Conservation (phyloP, 495 filamentous ascomycete genomes). For the Hyphodiscus hymeniophilus region DNA sequence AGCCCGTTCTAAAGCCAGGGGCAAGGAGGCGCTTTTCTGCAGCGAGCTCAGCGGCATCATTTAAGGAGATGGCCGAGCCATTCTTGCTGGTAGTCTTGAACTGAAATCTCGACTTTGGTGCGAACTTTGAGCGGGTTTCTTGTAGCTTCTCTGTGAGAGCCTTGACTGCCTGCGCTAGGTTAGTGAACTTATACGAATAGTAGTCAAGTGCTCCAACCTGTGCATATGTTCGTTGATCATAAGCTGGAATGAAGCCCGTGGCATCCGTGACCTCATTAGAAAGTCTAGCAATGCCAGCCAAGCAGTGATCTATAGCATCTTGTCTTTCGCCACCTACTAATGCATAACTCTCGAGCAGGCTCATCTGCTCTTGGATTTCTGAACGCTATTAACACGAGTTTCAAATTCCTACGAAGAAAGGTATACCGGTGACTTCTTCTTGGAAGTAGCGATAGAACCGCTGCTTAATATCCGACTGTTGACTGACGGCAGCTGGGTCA, state of each 20-base stretch:
- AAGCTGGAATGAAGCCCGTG: conserved; percentile 59
- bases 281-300: conserved; percentile 56
- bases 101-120: conserved; percentile 61
- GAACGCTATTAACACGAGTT: conserved; percentile 14
- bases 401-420: conserved; percentile 5
- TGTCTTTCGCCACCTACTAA: conserved; percentile 48
- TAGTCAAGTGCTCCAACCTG: conserved; percentile 36
- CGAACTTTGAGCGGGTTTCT: conserved; percentile 45
- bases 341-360: conserved; percentile 40
- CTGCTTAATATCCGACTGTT: conserved; percentile 47
- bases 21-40: conserved; percentile 34
- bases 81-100: conserved; percentile 60
- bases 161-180: conserved; percentile 53
- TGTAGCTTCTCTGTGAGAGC: conserved; percentile 56
- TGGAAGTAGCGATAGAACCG: conserved; percentile 76
- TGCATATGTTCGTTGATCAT: conserved; percentile 68
- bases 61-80: conserved; percentile 45
- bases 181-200: neutral
- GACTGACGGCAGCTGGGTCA: neutral
- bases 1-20: conserved; percentile 19
- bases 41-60: conserved; percentile 46
- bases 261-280: conserved; percentile 63
- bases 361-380: conserved; percentile 58
- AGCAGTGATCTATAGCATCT: conserved; percentile 59
- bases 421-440: conserved; percentile 57